Conservation (phyloP, 2,329 filamentous ascomycete species). For the Coleophoma eucalyptorum region DNA sequence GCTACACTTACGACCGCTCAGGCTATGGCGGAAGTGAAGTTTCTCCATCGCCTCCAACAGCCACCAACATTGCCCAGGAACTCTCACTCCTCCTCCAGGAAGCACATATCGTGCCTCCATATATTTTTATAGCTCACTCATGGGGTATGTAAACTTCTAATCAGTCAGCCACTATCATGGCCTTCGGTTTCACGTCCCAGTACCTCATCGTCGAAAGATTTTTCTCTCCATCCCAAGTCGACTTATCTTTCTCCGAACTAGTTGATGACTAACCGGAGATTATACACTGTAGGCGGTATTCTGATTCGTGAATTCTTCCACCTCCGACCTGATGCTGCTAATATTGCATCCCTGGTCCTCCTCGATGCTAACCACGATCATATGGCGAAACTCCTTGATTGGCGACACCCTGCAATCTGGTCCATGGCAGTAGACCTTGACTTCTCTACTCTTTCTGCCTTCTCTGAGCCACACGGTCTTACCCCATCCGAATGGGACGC, state of each 20-base stretch:
- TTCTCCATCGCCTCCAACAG: constrained; percentile 9
- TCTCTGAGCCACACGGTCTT: constrained; percentile 7
- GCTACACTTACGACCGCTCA: constrained; percentile 15
- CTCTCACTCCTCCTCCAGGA: constrained; percentile 9
- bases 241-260: too few relatives aligned
- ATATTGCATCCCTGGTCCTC: constrained; percentile 15
- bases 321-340: not conserved
- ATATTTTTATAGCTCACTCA: constrained; percentile 15
- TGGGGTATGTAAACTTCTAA: constrained; percentile 3
- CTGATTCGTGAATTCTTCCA: constrained; percentile 10
- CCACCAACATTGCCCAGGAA: constrained; percentile 15
- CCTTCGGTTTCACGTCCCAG: too few relatives aligned
- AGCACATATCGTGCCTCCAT: constrained; percentile 6
- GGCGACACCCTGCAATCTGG: constrained; percentile 1
- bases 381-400: constrained; percentile 9
- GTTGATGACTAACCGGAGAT: too few relatives aligned
- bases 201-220: too few relatives aligned
- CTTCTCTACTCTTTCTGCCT: not conserved
- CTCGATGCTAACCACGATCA: constrained; percentile 17
- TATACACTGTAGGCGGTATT: not conserved
- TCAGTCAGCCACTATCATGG: too few relatives aligned
- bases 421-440: constrained; percentile 4
- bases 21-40: constrained; percentile 9
- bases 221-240: too few relatives aligned
- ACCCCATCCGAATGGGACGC: constrained; percentile 11